phyloP scores from a whole-genome alignment of 1,284 basidiomycete genomes.

The Leccinum ponderosum region DNA sequence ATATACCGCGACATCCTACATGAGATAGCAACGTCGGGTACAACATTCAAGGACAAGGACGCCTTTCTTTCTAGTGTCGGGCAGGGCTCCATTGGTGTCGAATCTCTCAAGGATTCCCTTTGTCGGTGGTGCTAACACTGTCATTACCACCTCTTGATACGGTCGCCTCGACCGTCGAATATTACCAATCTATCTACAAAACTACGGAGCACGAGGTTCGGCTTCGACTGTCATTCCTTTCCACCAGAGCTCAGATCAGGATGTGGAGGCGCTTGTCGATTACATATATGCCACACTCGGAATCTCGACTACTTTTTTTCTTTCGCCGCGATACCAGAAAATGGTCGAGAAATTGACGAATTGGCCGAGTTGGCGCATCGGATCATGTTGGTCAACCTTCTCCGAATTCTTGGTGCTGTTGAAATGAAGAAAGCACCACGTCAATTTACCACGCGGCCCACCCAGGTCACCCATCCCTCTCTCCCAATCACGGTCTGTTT shows the following conservation, averaged over 20 bases:
- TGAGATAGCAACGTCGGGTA: slow-evolving; percentile 97
- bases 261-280: slow-evolving; percentile 95
- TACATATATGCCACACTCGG: slow-evolving; percentile 96
- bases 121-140: slow-evolving; percentile 83
- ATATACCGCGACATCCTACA: slow-evolving; percentile 91
- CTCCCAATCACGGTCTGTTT: slow-evolving; percentile 97
- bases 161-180: slow-evolving; percentile 91
- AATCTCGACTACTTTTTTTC: slow-evolving; percentile 83
- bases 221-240: slow-evolving; percentile 97
- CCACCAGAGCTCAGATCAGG: slow-evolving; percentile 99
- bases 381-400: slow-evolving; percentile 94
- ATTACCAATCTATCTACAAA: slow-evolving; percentile 98
- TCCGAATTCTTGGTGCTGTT: slow-evolving; percentile 93
- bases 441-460: slow-evolving; percentile 95
- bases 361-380: slow-evolving; percentile 97
- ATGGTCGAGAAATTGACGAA: slow-evolving; percentile 96
- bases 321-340: slow-evolving; percentile 98
- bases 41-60: slow-evolving; percentile 98
- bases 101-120: slow-evolving; percentile 75
- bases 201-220: slow-evolving; percentile 91
- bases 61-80: slow-evolving; percentile 97
- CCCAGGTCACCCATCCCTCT: slow-evolving; percentile 97
- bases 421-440: slow-evolving; percentile 96
- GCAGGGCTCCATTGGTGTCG: slow-evolving; percentile 96
- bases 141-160: slow-evolving; percentile 96